Evolutionary conservation across 441 rosid genomes (phyloP).

Genomic region (Biscutella auriculata): DNA sequence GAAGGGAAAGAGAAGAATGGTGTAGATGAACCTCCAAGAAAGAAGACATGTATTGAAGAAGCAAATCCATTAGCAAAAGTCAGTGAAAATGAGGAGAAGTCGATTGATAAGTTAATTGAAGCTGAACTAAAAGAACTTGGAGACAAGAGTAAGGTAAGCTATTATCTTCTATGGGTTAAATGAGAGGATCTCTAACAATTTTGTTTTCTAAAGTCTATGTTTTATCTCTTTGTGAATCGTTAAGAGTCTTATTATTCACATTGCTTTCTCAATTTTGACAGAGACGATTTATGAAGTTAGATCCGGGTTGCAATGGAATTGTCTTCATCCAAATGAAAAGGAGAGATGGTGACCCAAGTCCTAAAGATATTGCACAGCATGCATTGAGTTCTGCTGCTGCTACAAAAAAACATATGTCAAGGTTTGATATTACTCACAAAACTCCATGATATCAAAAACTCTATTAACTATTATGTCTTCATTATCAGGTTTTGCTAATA

Average conservation of each 20-base stretch:
- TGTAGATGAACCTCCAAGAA: constrained; percentile 43
- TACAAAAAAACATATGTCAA: constrained; percentile 82
- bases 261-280: constrained; percentile 17
- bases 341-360: constrained; percentile 68
- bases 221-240: background rate
- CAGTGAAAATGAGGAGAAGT: constrained; percentile 37
- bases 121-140: constrained; percentile 85
- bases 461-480: background rate
- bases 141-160: constrained; percentile 67
- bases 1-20: constrained; percentile 23
- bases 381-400: constrained; percentile 74
- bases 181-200: background rate
- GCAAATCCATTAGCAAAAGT: constrained; percentile 24
- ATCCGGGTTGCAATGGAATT: constrained; percentile 83
- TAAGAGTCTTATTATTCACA: background rate
- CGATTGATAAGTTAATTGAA: constrained; percentile 83
- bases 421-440: constrained; percentile 34
- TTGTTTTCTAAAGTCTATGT: background rate
- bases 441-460: background rate
- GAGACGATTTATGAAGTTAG: constrained; percentile 75
- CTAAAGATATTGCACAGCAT: constrained; percentile 69
- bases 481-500: background rate
- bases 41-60: constrained; percentile 63
- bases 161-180: background rate
- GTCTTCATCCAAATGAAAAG: constrained; percentile 80